Conservation (phyloP, 805 yeast species). For the Metschnikowia shivogae region DNA sequence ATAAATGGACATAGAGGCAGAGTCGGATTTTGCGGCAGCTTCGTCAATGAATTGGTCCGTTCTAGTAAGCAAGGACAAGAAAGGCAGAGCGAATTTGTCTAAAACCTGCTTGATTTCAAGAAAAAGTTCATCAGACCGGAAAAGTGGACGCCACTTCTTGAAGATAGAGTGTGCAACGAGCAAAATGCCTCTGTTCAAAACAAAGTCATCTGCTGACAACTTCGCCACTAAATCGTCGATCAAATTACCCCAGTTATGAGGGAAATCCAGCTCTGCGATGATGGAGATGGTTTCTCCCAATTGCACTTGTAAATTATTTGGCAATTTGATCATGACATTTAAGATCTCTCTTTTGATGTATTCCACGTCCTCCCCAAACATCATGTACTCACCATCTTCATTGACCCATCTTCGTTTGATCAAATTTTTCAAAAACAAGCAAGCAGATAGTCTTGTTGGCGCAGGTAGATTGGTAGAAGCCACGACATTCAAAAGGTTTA, state of each 20-base stretch:
- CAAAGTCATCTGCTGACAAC: conserved; percentile 62
- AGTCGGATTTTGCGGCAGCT: conserved; percentile 37
- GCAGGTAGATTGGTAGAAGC: conserved; percentile 53
- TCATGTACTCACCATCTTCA: conserved; percentile 75
- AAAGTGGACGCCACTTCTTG: conserved; percentile 94
- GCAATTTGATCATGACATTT: conserved; percentile 79
- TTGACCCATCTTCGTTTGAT: conserved; percentile 85
- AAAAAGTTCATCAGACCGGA: conserved; percentile 85
- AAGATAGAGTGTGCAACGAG: conserved; percentile 93
- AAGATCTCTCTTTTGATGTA: conserved; percentile 74
- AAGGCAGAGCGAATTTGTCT: conserved; percentile 78
- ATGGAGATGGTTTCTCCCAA: conserved; percentile 89
- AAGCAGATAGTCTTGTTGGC: conserved; percentile 77
- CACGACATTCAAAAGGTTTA: conserved; percentile 70
- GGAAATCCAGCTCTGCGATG: conserved; percentile 95
- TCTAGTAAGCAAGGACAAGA: conserved; percentile 59
- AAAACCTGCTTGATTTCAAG: conserved; percentile 83
- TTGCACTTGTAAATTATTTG: conserved; percentile 80
- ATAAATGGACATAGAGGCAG: conserved; percentile 49
- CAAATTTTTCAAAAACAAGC: conserved; percentile 85
- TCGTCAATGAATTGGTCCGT: conserved; percentile 62
- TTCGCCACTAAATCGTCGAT: conserved; percentile 68
- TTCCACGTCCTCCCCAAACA: conserved; percentile 57
- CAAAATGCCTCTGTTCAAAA: conserved; percentile 77
- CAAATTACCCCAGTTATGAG: conserved; percentile 79